phyloP scores from a whole-genome alignment of 208 protist genomes.

The Acanthamoeba royreba region DNA sequence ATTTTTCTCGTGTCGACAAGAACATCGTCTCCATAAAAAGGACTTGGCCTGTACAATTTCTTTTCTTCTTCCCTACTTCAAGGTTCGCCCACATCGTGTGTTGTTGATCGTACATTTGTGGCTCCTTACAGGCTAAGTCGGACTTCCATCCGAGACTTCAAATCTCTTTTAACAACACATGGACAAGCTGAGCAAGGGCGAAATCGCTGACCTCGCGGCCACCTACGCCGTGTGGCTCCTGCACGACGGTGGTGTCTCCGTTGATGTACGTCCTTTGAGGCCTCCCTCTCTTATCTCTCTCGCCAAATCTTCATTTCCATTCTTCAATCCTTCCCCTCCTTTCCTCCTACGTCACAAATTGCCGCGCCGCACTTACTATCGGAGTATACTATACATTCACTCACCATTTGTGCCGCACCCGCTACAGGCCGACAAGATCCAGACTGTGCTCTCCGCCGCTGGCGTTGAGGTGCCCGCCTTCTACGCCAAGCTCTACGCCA shows the following conservation, averaged over 20 bases:
- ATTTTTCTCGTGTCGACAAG: not conserved
- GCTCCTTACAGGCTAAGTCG: conserved; percentile 21
- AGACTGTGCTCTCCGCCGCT: conserved; percentile 14
- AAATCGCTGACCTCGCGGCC: not conserved
- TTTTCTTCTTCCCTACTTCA: not conserved
- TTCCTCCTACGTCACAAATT: not conserved
- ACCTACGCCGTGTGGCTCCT: not conserved
- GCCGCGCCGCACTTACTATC: no score
- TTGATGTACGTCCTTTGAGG: not conserved
- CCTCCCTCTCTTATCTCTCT: not conserved
- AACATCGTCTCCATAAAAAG: not conserved
- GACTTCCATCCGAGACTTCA: not conserved
- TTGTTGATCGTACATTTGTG: not conserved
- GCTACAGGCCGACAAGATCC: not conserved
- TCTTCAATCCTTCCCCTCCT: not conserved
- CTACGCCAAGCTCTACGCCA: conserved; percentile 11
- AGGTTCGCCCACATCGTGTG: not conserved
- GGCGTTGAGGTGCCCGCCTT: conserved; percentile 5
- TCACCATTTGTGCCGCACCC: no score
- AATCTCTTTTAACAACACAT: conserved; percentile 5
- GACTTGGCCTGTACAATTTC: not conserved
- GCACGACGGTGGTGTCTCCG: not conserved
- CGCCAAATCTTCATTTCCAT: no score
- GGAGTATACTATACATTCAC: not conserved
- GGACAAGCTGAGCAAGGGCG: conserved; percentile 21